These are phyloP conservation scores for Dioscorea alata DNA, from an alignment of 106 monocot species.

Conservation along the genomic window DNA sequence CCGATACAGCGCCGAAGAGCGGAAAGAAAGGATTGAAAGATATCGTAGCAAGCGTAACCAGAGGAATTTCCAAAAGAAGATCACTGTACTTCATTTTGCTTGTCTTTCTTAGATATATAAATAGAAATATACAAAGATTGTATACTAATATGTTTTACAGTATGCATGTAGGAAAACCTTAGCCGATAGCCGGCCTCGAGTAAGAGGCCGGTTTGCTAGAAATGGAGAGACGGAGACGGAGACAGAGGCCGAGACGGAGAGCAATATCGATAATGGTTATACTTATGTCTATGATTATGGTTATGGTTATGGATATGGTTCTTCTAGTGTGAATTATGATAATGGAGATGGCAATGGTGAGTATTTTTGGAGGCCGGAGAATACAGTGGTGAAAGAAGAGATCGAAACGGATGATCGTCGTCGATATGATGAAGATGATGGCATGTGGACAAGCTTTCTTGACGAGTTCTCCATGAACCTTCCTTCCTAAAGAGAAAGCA, in stretches of 20 bases:
- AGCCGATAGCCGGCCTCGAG: constrained; percentile 40
- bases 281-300: no score
- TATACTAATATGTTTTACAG: constrained; percentile 1
- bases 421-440: constrained; percentile 24
- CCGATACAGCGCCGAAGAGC: constrained; percentile 57
- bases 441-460: constrained; percentile 21
- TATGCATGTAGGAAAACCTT: constrained; percentile 53
- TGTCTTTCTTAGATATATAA: no score
- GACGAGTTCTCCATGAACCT: constrained; percentile 32
- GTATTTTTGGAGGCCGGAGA: constrained; percentile 23
- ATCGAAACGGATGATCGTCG: constrained; percentile 10
- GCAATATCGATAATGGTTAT: not conserved
- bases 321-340: no score
- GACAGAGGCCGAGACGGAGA: constrained; percentile 8
- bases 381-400: constrained; percentile 8
- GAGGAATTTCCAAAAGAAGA: constrained; percentile 82
- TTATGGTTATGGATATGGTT: no score
- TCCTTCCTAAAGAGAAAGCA: constrained; percentile 1
- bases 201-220: constrained; percentile 39
- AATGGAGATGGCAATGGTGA: not conserved
- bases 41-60: constrained; percentile 65
- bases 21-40: constrained; percentile 63
- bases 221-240: constrained; percentile 27
- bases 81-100: constrained; percentile 31
- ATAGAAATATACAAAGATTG: not conserved